Percentiles rank a stretch among this genome's conserved stretches.
phyloP scores from a whole-genome alignment of 2,329 filamentous ascomycete species.

The Ampelomyces quisqualis region DNA sequence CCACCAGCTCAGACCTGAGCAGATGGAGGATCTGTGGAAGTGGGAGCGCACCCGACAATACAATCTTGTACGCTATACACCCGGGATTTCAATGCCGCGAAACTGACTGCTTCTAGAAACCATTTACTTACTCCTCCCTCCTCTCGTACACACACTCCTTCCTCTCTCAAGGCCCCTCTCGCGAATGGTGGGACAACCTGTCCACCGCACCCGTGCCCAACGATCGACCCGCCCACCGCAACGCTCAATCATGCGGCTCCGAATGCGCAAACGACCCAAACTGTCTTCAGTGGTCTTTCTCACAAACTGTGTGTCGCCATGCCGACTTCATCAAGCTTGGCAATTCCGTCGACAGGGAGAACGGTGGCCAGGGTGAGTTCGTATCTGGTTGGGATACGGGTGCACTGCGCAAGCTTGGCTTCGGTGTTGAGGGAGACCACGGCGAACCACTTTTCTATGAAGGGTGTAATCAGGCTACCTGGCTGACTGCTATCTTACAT shows the following conservation, averaged over 20 bases:
- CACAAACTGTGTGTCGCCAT: conserved; percentile 42
- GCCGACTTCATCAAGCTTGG: conserved; percentile 41
- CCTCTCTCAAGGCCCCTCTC: conserved; percentile 33
- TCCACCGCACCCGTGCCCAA: conserved; percentile 37
- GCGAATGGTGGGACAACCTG: conserved; percentile 42
- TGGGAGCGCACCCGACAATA: conserved; percentile 47
- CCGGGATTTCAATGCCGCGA: not conserved
- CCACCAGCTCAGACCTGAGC: conserved; percentile 45
- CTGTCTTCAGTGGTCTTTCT: conserved; percentile 42
- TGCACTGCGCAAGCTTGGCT: conserved; percentile 40
- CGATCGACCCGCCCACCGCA: conserved; percentile 38
- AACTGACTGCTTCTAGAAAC: conserved; percentile 30
- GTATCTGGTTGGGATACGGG: conserved; percentile 43
- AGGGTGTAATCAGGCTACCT: conserved; percentile 42
- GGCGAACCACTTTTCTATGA: conserved; percentile 34
- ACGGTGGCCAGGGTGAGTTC: conserved; percentile 40
- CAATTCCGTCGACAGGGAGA: conserved; percentile 36
- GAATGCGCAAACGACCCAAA: conserved; percentile 38
- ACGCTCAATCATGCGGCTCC: conserved; percentile 37
- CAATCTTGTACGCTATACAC: conserved; percentile 25
- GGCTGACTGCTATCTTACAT: conserved; percentile 39
- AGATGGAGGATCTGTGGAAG: conserved; percentile 54
- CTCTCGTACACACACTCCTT: conserved; percentile 42
- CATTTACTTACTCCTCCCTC: conserved; percentile 41
- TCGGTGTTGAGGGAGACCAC: conserved; percentile 37